Conservation (phyloP, 2,329 filamentous ascomycete species). For the Whalleya microplaca region DNA sequence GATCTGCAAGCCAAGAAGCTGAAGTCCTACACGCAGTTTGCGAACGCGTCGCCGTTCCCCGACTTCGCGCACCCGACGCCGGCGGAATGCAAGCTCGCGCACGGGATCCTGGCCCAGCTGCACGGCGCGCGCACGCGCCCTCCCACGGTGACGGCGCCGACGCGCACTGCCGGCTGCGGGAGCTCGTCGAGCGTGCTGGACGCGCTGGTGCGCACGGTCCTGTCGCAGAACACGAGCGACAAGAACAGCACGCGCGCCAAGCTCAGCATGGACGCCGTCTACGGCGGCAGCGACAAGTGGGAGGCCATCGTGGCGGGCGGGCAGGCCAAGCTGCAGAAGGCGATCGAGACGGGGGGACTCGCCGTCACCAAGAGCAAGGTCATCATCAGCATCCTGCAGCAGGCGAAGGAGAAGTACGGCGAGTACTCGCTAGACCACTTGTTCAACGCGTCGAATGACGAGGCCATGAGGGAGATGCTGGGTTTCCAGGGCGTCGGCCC, state of each 20-base stretch:
- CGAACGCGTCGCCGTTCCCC: conserved; percentile 64
- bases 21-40: conserved; percentile 46
- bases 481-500: conserved; percentile 55
- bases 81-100: conserved; percentile 71
- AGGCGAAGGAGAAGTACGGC: conserved; percentile 56
- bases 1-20: conserved; percentile 48
- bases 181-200: conserved; percentile 55
- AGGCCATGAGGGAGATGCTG: conserved; percentile 55
- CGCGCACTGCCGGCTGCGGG: conserved; percentile 66
- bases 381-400: conserved; percentile 69
- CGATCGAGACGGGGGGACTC: conserved; percentile 73
- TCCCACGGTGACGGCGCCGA: conserved; percentile 58
- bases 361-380: conserved; percentile 73
- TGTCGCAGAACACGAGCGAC: conserved; percentile 58
- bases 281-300: conserved; percentile 50
- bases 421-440: conserved; percentile 54
- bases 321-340: conserved; percentile 49
- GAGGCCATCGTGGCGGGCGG: conserved; percentile 46
- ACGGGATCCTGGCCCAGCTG: conserved; percentile 62
- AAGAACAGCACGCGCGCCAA: conserved; percentile 63
- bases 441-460: conserved; percentile 45
- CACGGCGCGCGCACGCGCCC: conserved; percentile 70
- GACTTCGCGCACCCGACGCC: conserved; percentile 67
- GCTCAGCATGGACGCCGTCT: conserved; percentile 48
- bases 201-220: conserved; percentile 54